Evolutionary conservation across 2,329 filamentous ascomycete species (phyloP).

Genomic region (Aspergillus transmontanensis): DNA sequence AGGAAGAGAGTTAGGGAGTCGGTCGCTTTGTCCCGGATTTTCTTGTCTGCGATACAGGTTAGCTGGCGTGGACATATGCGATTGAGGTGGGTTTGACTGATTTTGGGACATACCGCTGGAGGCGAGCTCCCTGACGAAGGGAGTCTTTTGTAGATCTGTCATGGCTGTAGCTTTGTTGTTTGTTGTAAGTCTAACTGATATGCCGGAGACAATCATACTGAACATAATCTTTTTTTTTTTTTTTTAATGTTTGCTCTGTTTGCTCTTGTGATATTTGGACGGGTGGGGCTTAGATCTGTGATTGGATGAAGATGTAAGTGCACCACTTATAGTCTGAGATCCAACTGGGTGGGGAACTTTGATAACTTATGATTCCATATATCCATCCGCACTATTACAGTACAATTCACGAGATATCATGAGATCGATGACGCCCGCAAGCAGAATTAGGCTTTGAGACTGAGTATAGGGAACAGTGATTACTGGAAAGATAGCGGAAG

Average conservation of each 20-base stretch:
- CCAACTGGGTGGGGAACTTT: not conserved
- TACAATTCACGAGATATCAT: not conserved
- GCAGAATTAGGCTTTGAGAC: not conserved
- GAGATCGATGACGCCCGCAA: not conserved
- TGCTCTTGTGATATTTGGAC: conserved; percentile 7
- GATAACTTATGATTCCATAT: not conserved
- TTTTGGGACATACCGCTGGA: conserved; percentile 66
- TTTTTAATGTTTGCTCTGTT: conserved; percentile 12
- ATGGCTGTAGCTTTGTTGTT: conserved; percentile 23
- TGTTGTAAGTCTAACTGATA: conserved; percentile 6
- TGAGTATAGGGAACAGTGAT: not conserved
- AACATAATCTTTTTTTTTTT: conserved; percentile 19
- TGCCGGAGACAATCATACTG: not conserved
- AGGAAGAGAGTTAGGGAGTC: conserved; percentile 78
- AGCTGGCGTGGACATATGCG: not conserved
- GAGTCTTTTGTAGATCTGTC: conserved; percentile 53
- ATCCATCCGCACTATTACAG: not conserved
- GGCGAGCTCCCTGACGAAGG: conserved; percentile 81
- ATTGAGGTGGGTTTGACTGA: not conserved
- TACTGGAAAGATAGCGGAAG: not conserved
- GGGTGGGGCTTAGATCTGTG: not conserved
- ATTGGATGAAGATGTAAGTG: conserved; percentile 12
- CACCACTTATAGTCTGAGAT: not conserved
- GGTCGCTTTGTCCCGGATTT: conserved; percentile 75
- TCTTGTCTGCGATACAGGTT: conserved; percentile 62